phyloP scores from a whole-genome alignment of 371 early-diverging fungal species.

The Actinomucor elegans region DNA sequence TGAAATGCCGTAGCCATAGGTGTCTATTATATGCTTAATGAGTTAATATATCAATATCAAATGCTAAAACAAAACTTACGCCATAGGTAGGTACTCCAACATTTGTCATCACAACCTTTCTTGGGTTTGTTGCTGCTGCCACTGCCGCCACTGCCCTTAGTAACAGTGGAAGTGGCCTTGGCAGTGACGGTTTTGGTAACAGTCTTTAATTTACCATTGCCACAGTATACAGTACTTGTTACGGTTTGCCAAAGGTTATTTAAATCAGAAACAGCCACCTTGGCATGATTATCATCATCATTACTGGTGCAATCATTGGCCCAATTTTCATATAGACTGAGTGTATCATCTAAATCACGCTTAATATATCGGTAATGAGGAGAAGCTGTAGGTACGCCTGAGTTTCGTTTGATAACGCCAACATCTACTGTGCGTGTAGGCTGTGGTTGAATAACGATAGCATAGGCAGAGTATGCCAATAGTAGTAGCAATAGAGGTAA shows the following conservation, averaged over 20 bases:
- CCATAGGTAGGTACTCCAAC: slow-evolving; percentile 33
- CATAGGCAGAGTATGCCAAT: not conserved
- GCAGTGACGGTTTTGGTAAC: slow-evolving; percentile 28
- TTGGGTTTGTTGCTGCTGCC: not conserved
- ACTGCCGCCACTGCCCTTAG: slow-evolving; percentile 1
- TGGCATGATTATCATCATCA: slow-evolving; percentile 4
- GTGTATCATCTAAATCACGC: slow-evolving; percentile 25
- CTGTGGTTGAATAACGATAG: slow-evolving; percentile 12
- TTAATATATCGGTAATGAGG: slow-evolving; percentile 2
- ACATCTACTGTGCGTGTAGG: slow-evolving; percentile 12
- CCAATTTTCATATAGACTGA: slow-evolving; percentile 30
- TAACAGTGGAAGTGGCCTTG: slow-evolving; percentile 2
- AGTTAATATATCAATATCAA: too few relatives aligned
- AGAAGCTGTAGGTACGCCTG: slow-evolving; percentile 9
- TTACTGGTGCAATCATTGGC: slow-evolving; percentile 17
- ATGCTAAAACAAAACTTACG: slow-evolving; percentile 15
- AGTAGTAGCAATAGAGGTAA: not conserved
- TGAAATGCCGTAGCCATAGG: slow-evolving; percentile 33
- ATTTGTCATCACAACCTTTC: slow-evolving; percentile 21
- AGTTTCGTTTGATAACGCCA: not conserved
- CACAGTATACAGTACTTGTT: slow-evolving; percentile 29
- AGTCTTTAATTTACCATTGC: slow-evolving; percentile 21
- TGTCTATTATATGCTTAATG: slow-evolving; percentile 22
- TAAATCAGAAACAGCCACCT: slow-evolving; percentile 17
- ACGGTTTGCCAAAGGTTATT: slow-evolving; percentile 27